Evolutionary conservation across 805 yeast genomes (phyloP).

Genomic region (Lipomyces orientalis): DNA sequence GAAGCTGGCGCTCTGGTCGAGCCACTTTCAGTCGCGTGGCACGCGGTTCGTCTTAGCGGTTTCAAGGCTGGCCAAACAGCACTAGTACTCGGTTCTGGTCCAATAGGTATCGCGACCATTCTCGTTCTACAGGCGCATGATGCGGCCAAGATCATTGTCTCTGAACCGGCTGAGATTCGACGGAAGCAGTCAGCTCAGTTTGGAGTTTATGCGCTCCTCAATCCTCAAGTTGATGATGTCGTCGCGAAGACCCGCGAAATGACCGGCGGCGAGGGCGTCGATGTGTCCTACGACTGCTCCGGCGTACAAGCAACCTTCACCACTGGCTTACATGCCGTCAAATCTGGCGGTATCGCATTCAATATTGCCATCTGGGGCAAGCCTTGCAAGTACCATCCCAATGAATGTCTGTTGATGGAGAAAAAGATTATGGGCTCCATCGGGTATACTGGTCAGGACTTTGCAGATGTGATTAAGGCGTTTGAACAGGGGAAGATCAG

Average conservation of each 20-base stretch:
- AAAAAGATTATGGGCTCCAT: conserved; percentile 64
- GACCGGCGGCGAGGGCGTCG: conserved; percentile 53
- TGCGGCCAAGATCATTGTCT: conserved; percentile 53
- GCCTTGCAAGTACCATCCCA: conserved; percentile 57
- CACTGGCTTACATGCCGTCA: conserved; percentile 56
- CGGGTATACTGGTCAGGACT: conserved; percentile 63
- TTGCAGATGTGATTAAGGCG: conserved; percentile 60
- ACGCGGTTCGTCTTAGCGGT: conserved; percentile 55
- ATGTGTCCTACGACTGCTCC: conserved; percentile 59
- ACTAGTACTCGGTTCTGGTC: conserved; percentile 60
- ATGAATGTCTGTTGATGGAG: conserved; percentile 62
- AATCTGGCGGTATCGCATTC: conserved; percentile 62
- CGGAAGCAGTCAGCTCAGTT: conserved; percentile 48
- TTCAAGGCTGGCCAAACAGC: conserved; percentile 54
- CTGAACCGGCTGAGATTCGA: conserved; percentile 58
- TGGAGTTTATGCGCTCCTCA: conserved; percentile 50
- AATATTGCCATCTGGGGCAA: conserved; percentile 69
- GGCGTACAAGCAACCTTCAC: conserved; percentile 61
- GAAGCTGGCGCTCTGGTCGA: conserved; percentile 61
- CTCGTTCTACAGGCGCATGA: conserved; percentile 57
- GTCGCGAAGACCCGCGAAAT: conserved; percentile 48
- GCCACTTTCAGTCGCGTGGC: conserved; percentile 67
- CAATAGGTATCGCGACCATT: conserved; percentile 58
- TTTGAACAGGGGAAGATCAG: conserved; percentile 55
- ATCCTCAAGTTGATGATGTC: conserved; percentile 54